phyloP scores from a whole-genome alignment of 2,329 filamentous ascomycete genomes.

The Cercospora sp. region DNA sequence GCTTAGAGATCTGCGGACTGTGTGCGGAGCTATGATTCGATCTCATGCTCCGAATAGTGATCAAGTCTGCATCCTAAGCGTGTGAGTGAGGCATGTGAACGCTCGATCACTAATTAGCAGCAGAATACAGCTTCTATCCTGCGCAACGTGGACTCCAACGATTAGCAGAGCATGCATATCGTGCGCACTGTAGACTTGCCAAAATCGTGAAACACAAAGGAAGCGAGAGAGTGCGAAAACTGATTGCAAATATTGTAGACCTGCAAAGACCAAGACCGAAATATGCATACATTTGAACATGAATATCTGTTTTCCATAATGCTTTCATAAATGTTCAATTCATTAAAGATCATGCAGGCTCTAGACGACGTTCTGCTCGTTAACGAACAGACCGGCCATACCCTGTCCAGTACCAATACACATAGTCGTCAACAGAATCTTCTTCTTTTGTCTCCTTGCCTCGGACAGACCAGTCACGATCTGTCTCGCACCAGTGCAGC shows the following conservation, averaged over 20 bases:
- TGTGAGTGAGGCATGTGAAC: neutral
- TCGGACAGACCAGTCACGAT: slow-evolving; percentile 72
- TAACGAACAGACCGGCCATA: slow-evolving; percentile 67
- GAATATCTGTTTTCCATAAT: neutral
- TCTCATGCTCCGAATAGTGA: neutral
- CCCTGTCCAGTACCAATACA: slow-evolving; percentile 70
- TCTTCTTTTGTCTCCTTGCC: slow-evolving; percentile 37
- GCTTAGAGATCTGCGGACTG: neutral
- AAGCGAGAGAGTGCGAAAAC: too few species aligned
- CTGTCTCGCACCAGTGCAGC: slow-evolving; percentile 73
- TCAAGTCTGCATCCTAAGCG: neutral
- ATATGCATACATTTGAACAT: neutral
- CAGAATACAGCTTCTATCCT: too few species aligned
- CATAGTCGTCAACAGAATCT: slow-evolving; percentile 79
- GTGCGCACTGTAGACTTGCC: too few species aligned
- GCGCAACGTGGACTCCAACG: too few species aligned
- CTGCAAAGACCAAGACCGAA: neutral
- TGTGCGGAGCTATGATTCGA: neutral
- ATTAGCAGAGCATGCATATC: too few species aligned
- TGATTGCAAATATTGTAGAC: neutral
- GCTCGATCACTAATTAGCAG: neutral
- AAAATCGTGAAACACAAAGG: too few species aligned
- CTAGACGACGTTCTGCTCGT: slow-evolving; percentile 53
- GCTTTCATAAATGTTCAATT: neutral
- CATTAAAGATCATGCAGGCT: neutral